phyloP scores from a whole-genome alignment of 352 stramenopile genomes.

The Lagenidium giganteum region DNA sequence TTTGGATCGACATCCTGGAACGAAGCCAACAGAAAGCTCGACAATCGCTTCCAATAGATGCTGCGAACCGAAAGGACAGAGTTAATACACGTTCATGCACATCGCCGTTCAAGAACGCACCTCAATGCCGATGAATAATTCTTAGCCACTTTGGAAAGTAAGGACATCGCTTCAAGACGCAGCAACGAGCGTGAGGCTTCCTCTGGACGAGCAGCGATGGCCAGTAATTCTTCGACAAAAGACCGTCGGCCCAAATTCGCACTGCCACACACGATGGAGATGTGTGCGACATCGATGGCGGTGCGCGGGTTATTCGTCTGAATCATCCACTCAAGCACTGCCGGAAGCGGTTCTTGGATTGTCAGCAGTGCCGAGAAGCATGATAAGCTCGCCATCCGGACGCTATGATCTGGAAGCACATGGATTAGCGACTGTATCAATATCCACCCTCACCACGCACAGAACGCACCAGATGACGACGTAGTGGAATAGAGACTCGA shows the following conservation, averaged over 20 bases:
- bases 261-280: slow-evolving; percentile 63
- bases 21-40: slow-evolving; percentile 71
- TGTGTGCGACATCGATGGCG: slow-evolving; percentile 45
- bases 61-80: too few relatives aligned
- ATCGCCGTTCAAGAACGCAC: too few relatives aligned
- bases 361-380: slow-evolving; percentile 77
- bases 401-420: slow-evolving; percentile 77
- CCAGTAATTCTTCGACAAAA: slow-evolving; percentile 75
- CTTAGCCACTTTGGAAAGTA: slow-evolving; percentile 83
- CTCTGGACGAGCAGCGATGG: slow-evolving; percentile 55
- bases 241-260: slow-evolving; percentile 40
- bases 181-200: slow-evolving; percentile 45
- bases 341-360: slow-evolving; percentile 52
- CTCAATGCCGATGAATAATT: slow-evolving; percentile 71
- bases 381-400: slow-evolving; percentile 73
- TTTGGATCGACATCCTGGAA: slow-evolving; percentile 85
- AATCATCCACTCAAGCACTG: slow-evolving; percentile 72
- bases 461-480: slow-evolving; percentile 53
- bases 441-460: background rate
- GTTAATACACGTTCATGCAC: too few relatives aligned
- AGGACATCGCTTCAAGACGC: slow-evolving; percentile 76
- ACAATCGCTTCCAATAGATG: slow-evolving; percentile 53
- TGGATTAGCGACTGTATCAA: slow-evolving; percentile 9
- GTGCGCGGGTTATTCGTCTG: slow-evolving; percentile 34
- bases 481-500: slow-evolving; percentile 63